Percentiles rank a stretch among this genome's conserved stretches.
These are phyloP conservation scores for Phyllosticta citrichinensis DNA, from an alignment of 2,329 filamentous ascomycete genomes.

Conservation along the genomic window DNA sequence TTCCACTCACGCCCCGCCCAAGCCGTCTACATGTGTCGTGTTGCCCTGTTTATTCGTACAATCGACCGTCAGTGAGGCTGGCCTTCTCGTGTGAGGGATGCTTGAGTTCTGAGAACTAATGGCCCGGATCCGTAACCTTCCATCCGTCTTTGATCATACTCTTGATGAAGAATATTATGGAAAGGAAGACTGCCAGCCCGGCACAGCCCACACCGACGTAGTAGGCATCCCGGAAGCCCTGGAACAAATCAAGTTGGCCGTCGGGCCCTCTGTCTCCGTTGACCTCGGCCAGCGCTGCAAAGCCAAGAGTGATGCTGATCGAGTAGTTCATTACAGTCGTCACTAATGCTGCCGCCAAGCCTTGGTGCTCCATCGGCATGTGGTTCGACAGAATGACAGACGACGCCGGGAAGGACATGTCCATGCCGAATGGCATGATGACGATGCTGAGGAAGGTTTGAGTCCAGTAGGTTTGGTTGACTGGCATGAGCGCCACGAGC, in stretches of 20 bases:
- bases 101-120: not conserved
- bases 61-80: not conserved
- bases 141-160: slow-evolving; percentile 1
- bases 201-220: not conserved
- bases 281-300: slow-evolving; percentile 7
- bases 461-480: slow-evolving; percentile 26
- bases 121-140: slow-evolving; percentile 2
- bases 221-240: not conserved
- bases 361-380: slow-evolving; percentile 8
- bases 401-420: slow-evolving; percentile 16
- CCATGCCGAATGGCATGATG: slow-evolving; percentile 27
- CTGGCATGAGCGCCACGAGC: slow-evolving; percentile 22
- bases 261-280: not conserved
- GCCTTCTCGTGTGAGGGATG: not conserved
- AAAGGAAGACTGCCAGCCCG: not conserved
- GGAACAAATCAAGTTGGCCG: not conserved
- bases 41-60: not conserved
- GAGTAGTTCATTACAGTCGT: slow-evolving; percentile 10
- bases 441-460: slow-evolving; percentile 27
- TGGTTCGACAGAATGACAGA: slow-evolving; percentile 9
- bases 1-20: not conserved
- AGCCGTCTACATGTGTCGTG: not conserved
- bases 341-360: slow-evolving; percentile 4
- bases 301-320: slow-evolving; percentile 4
- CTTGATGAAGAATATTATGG: slow-evolving; percentile 1